A percentile compares a stretch with the other conserved stretches of the same genome.
phyloP scores from a whole-genome alignment of 1,284 basidiomycete species.

The Ceratorhiza oryzae-sativae region DNA sequence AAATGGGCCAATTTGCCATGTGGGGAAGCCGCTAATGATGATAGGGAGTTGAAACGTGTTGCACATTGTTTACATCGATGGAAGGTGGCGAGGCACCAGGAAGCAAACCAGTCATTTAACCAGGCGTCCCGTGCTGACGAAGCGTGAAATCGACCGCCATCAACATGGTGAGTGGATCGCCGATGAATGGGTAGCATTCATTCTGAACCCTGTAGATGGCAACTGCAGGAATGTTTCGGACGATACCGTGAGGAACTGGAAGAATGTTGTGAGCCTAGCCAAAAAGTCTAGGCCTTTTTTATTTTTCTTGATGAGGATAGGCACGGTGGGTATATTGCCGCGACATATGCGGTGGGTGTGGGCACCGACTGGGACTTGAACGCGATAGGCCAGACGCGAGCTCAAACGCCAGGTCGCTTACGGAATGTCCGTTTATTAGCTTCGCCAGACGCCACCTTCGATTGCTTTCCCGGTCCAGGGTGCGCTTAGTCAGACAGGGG shows the following conservation, averaged over 20 bases:
- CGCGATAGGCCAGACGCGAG: too few species aligned
- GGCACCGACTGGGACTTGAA: background rate
- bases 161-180: too few species aligned
- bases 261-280: background rate
- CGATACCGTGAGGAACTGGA: background rate
- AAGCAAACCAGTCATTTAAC: too few species aligned
- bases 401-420: conserved; percentile 1
- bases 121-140: too few species aligned
- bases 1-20: too few species aligned
- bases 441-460: conserved; percentile 4
- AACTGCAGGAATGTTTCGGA: background rate
- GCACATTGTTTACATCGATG: too few species aligned
- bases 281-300: background rate
- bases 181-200: too few species aligned
- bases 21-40: too few species aligned
- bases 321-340: background rate
- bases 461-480: conserved; percentile 14
- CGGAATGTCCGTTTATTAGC: background rate
- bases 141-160: too few species aligned
- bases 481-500: conserved; percentile 14
- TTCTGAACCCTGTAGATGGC: background rate
- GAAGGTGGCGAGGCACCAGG: too few species aligned
- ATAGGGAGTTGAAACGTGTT: too few species aligned
- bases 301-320: background rate
- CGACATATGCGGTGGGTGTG: background rate